phyloP scores from a whole-genome alignment of 805 yeast species.

The Hemisphaericaspora nanyangensis region DNA sequence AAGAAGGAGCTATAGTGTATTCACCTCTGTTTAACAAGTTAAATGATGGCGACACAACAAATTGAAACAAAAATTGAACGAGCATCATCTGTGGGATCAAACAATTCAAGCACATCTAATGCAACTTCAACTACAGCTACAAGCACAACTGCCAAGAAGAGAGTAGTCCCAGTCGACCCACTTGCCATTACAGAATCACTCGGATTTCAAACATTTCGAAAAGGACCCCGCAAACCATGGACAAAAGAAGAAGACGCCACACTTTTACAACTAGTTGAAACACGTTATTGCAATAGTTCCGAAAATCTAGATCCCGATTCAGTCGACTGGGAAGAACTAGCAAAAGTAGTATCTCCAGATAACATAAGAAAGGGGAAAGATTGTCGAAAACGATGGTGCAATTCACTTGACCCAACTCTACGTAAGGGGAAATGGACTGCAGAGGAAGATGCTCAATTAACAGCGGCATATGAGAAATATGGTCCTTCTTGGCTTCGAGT shows the following conservation, averaged over 20 bases:
- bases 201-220: conserved; percentile 70
- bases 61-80: too few species aligned
- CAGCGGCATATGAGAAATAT: conserved; percentile 58
- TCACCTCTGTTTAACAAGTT: too few species aligned
- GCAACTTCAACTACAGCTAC: background rate
- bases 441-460: conserved; percentile 67
- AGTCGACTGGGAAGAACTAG: conserved; percentile 62
- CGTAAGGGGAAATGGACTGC: conserved; percentile 85
- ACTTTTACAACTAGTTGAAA: conserved; percentile 42
- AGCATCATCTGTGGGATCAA: too few species aligned
- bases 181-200: conserved; percentile 62
- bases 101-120: too few species aligned
- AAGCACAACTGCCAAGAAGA: conserved; percentile 6
- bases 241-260: conserved; percentile 63
- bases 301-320: conserved; percentile 28
- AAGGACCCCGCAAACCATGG: conserved; percentile 68
- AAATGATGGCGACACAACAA: too few species aligned
- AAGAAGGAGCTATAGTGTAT: too few species aligned
- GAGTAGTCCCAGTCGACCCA: conserved; percentile 41
- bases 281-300: conserved; percentile 20
- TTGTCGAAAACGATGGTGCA: conserved; percentile 83
- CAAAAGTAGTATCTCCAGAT: conserved; percentile 36
- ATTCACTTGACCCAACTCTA: conserved; percentile 77
- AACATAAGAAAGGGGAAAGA: conserved; percentile 67
- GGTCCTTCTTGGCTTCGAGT: conserved; percentile 90